Conservation (phyloP, 2,329 filamentous ascomycete genomes). For the Cladophialophora yegresii region DNA sequence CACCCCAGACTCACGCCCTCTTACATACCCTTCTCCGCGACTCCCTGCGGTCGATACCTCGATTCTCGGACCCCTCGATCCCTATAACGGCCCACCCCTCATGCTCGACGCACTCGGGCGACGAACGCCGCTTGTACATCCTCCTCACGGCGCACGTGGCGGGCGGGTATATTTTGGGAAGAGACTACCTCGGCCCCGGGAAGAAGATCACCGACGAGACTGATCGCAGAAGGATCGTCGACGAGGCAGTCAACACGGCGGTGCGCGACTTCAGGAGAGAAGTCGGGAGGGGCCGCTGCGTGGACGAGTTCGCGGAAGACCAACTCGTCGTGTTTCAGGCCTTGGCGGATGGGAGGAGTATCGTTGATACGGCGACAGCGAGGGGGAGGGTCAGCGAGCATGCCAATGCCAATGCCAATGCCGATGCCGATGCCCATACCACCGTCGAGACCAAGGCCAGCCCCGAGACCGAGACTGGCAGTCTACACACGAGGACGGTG, state of each 20-base stretch:
- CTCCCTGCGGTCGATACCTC: background rate
- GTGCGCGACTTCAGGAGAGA: constrained; percentile 51
- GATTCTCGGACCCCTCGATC: constrained; percentile 1
- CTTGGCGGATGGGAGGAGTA: constrained; percentile 50
- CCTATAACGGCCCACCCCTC: constrained; percentile 18
- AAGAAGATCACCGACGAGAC: constrained; percentile 38
- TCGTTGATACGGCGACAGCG: constrained; percentile 38
- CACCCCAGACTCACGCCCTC: constrained; percentile 4
- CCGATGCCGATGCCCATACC: too few species aligned
- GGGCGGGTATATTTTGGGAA: constrained; percentile 52
- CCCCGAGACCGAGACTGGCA: constrained; percentile 25
- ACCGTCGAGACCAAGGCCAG: background rate
- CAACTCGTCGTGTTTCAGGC: constrained; percentile 63
- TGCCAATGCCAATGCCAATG: background rate
- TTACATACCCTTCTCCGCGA: background rate
- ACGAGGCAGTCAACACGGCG: constrained; percentile 48
- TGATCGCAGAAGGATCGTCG: constrained; percentile 28
- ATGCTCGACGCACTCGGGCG: constrained; percentile 41
- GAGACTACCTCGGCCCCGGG: constrained; percentile 53
- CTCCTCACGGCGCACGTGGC: constrained; percentile 57
- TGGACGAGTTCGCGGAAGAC: constrained; percentile 60
- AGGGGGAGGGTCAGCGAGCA: constrained; percentile 10
- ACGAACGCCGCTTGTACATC: constrained; percentile 54
- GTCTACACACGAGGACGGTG: constrained; percentile 48
- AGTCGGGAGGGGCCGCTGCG: constrained; percentile 50